Base-by-base conservation (phyloP, 2,329 filamentous ascomycete species). In the Aureobasidium namibiae region DNA sequence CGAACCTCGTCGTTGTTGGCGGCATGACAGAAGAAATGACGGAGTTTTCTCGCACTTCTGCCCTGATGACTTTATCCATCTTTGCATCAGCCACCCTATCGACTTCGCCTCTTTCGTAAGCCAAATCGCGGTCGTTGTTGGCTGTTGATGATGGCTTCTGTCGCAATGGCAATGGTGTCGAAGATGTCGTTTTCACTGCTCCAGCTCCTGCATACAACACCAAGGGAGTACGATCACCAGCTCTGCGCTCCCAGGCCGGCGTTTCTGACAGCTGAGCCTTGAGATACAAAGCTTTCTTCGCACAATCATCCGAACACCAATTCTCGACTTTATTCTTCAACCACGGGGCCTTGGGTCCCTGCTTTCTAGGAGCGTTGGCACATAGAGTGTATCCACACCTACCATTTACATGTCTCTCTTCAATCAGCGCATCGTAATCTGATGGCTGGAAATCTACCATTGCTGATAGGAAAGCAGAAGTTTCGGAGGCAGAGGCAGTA, bases 371-470 rank as follows among this genome's bases (percentile, higher is more conserved):
- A n/a, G 83, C 79, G 16, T 80, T 80, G 0, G 83, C 75, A 72
- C 94, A 99, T 29, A 97, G 79, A 0, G 82, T 79, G 70, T 96
- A 97, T 1, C 91, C 94, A 74, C 94, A 99, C 21, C 83, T 80
- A 44, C 81, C 83, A 66, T 89, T 86, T 64, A 90, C 87, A 71
- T 95, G 95, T 67, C 94, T 88, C 77, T 99, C 94, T 64, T 88
- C 82, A 61, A 96, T 85, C 52, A 97, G 78, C 64, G 89, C 88
- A 69, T 96, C 90, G 76, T 95, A 95, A 76, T 99, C 92, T 56
- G 82, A 80, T 0, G 92, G 90, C 70, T 92, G 89, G 74, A 96
- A 97, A 44, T 84, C 79, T 10, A 80, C 76, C 24, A 97, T 75
- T 36, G 83, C 80, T 3, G 77, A 69, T 66, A 86, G 85, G 74